Evolutionary conservation across 768 basidiomycete species (phyloP).

Genomic region (Trichaptum fuscoviolaceum): DNA sequence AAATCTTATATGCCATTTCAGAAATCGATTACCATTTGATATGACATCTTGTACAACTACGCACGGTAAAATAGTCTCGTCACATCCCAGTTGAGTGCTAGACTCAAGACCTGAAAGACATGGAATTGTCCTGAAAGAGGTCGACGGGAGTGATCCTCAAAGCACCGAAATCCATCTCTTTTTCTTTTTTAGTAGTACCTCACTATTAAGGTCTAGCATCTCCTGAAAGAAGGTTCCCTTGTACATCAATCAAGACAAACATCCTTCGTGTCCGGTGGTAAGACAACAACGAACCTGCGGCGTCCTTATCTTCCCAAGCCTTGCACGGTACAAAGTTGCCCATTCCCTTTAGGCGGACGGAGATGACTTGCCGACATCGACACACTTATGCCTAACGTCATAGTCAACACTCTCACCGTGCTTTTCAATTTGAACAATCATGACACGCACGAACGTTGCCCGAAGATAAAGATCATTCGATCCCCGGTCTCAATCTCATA

Average conservation of each 20-base stretch:
- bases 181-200: not conserved
- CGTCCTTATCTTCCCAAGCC: not conserved
- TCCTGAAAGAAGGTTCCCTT: not conserved
- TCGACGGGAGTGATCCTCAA: not conserved
- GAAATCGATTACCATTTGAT: not conserved
- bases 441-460: too few species aligned
- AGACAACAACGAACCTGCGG: not conserved
- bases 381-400: not conserved
- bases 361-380: not conserved
- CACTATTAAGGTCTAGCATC: not conserved
- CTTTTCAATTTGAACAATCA: too few species aligned
- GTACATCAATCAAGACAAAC: not conserved
- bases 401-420: too few species aligned
- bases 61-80: not conserved
- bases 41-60: not conserved
- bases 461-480: too few species aligned
- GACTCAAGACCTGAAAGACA: not conserved
- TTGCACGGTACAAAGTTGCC: not conserved
- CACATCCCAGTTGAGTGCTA: not conserved
- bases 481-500: too few species aligned
- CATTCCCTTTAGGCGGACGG: not conserved
- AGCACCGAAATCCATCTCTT: not conserved
- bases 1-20: not conserved
- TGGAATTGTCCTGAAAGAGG: not conserved
- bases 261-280: not conserved